Evolutionary conservation across 805 yeast species (phyloP), one percentile per base, ranked within the genome.

Genomic region (Pichia paraexigua): DNA sequence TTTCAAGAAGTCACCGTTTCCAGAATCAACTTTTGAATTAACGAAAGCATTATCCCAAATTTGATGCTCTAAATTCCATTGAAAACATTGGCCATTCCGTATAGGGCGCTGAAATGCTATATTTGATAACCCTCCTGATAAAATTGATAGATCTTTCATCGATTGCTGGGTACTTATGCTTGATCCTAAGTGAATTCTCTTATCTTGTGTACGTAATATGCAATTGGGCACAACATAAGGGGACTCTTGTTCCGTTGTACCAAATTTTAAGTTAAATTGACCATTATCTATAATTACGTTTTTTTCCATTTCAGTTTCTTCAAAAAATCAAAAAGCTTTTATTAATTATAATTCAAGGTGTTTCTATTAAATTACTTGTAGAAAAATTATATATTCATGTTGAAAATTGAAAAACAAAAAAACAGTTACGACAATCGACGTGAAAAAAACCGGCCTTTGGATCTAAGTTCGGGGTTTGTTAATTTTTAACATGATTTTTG

Each of bases 1-100:
- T 18, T 52, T 40, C 13, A 75, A 60, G 48, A 77, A 74, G 43
- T 77, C 63, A 5, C 73, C 77, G 32, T 53, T 51, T 8, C 56
- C 55, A 24, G 54, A 50, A 50, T 67, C 62, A 32, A 67, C 69
- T 17, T 53, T 53, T 57, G 73, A 68, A 45, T 72, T 76, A 20
- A 56, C 46, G 63, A 89, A 74, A 7, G 84, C 76, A 57, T 85
- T 80, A 65, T 94, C 98, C 99, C 98, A 94, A 2, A 94, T 77
- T 22, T 85, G 83, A 60, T 85, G 85, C 63, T 94, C 90, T 2
- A 87, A 70, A 56, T 88, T 96, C 99, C 98, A 94, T 40, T 92
- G 87, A 0, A 83, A 81, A 48, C 94, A 70, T 58, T 91, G 95
- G 3, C 97, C 97, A 58, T 84, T 82, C 56, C 90, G 97, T 52